A percentile compares a stretch with the other conserved stretches of the same genome.
Conservation (phyloP, 2,329 filamentous ascomycete genomes). For the Diaporthe ilicicola region DNA sequence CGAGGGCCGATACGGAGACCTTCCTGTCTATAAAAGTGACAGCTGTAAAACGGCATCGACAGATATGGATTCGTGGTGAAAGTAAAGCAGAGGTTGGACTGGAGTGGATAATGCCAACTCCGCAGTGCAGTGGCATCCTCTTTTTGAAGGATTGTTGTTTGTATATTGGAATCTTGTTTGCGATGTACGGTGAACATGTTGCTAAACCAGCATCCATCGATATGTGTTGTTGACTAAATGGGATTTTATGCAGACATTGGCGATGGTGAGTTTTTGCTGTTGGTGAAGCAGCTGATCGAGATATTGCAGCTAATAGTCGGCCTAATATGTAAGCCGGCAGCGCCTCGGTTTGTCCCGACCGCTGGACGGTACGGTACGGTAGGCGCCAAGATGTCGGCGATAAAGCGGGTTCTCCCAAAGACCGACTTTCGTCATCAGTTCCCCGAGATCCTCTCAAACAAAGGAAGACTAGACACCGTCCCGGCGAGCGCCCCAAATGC, state of each 20-base stretch:
- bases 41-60: not conserved
- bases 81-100: not conserved
- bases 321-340: not conserved
- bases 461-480: not conserved
- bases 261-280: too few relatives aligned
- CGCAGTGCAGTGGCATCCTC: not conserved
- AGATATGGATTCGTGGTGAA: not conserved
- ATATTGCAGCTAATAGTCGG: not conserved
- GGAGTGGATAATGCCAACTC: too few relatives aligned
- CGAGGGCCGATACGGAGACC: too few relatives aligned
- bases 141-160: not conserved
- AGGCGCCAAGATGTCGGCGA: constrained; percentile 8
- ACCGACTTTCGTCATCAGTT: constrained; percentile 13
- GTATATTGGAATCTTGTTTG: not conserved
- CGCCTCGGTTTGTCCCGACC: constrained; percentile 3
- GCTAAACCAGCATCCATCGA: not conserved
- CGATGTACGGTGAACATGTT: not conserved
- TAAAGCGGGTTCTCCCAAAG: constrained; percentile 3
- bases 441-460: not conserved
- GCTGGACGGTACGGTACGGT: not conserved
- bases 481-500: constrained; percentile 7
- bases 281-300: not conserved
- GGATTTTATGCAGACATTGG: not conserved
- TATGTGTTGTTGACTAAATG: not conserved
- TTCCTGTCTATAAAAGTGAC: not conserved